Base-by-base conservation (phyloP, 1,139 yeast species). In the Debaryomyces robertsiae region DNA sequence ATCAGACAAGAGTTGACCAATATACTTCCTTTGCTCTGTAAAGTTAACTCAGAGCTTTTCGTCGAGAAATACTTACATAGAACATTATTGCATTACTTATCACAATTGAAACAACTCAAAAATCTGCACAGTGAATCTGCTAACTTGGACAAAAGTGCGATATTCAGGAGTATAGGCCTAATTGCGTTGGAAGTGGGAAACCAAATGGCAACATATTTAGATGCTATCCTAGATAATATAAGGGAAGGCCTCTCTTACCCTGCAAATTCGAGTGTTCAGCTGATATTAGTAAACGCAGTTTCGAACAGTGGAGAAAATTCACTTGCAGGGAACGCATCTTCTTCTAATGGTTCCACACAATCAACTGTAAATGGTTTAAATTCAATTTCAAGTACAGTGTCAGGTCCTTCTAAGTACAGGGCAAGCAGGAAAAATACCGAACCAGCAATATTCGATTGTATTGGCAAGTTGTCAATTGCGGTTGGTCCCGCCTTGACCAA, bases 401-500 rank as follows among this genome's bases (percentile, higher is more conserved):
- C 71, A 1, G 63, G 39, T 9, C 30, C 39, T 4, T 27, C 89
- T 1, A 89, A 84, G 58, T 80, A 79, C 39, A 55, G 72, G 32
- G 81, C 81, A 38, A 69, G 72, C 27, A 73, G 85, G 48, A 84
- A 81, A 54, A 93, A 85, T 39, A 83, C 87, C 32, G 96, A 89
- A 50, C 85, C 90, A 0, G 91, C 96, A 0, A 81, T 93, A 16
- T 93, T 91, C 54, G 90, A 86, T 51, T 93, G 98, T 58, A 77
- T 93, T 38, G 89, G 95, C 0, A 86, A 88, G 64, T 68, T 93
- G 36, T 91, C 96, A 0, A 76, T 78, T 17, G 95, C 98, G 0
- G 90, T 91, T 9, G 98, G 97, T 0, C 95, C 96, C n/a, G 95
- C 96, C 1, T 70, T 93, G 40, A 86, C 97, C 0, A 91, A 91